Evolutionary conservation across 345 rosid species (phyloP), one percentile per base, ranked within the genome.

Genomic region (Citrus australasica): DNA sequence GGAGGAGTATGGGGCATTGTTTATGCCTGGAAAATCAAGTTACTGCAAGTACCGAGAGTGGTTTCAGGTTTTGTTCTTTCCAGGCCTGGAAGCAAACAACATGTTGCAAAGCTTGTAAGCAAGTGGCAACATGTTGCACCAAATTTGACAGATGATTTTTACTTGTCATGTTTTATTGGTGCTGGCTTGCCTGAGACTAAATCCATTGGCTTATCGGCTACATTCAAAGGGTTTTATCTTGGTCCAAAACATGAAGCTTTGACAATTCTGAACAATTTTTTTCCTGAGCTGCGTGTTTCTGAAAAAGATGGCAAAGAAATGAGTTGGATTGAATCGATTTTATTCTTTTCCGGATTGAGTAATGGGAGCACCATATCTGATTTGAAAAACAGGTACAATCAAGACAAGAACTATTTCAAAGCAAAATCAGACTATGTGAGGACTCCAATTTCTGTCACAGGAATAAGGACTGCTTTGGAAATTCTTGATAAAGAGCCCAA

Each of bases 391-490:
- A 79, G 80, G 73, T 69, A 78, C 35, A 30, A 76, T 6, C 67
- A 76, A 64, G 83, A 82, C 81, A 84, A 82, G 59, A 74, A 70
- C 27, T 85, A 82, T 69, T 84, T 83, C 83, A 91, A 91, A 75
- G 90, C 83, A 25, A 88, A 88, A 79, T 87, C 93, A 2, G 93
- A 91, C 70, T 89, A 83, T 21, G 87, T 88, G n/a, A 79, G 82
- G 58, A 67, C 62, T 24, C 82, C 82, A 4, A 84, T 89, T 21
- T 72, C 90, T 1, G n/a, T 77, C 4, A 25, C 59, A 6, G 83
- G 87, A 11, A 82, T 88, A 62, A 32, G 59, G 58, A 55, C 76
- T 30, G 82, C 85, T 30, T 13, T 90, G 3, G 64, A 79, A 33
- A 72, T 81, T 5, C 81, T 84, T 42, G 86, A 73, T 10, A 25